phyloP scores from a whole-genome alignment of 1,284 basidiomycete genomes.

The Puccinia triticina region DNA sequence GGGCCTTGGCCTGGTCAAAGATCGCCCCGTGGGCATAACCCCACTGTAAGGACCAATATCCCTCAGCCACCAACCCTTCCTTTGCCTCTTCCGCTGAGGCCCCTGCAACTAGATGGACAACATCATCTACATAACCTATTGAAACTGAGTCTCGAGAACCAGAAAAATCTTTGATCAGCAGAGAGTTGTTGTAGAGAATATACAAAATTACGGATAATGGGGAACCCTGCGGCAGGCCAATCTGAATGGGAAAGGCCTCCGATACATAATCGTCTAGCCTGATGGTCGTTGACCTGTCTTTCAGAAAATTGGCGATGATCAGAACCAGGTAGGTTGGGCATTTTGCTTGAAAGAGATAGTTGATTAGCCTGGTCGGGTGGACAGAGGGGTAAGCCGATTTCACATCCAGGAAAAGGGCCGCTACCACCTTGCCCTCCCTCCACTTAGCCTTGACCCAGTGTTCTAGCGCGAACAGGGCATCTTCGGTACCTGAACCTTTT shows the following conservation, averaged over 20 bases:
- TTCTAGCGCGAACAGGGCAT: too few species aligned
- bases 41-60: not conserved
- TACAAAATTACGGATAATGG: slow-evolving; percentile 31
- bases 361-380: not conserved
- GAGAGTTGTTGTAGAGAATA: slow-evolving; percentile 7
- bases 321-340: not conserved
- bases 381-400: slow-evolving; percentile 36
- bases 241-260: not conserved
- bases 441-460: not conserved
- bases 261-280: not conserved
- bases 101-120: slow-evolving; percentile 1
- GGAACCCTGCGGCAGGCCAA: slow-evolving; percentile 29
- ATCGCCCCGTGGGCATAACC: not conserved
- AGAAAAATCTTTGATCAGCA: not conserved
- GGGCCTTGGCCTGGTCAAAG: not conserved
- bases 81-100: not conserved
- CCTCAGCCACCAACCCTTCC: not conserved
- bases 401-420: not conserved
- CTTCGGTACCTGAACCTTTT: not conserved
- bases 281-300: not conserved
- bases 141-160: not conserved
- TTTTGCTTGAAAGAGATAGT: not conserved
- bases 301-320: not conserved
- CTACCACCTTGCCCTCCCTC: slow-evolving; percentile 25
- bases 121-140: slow-evolving; percentile 24